Evolutionary conservation across 2,329 filamentous ascomycete species (phyloP), one percentile per base, ranked within the genome.

Genomic region (Venturia oleaginea): DNA sequence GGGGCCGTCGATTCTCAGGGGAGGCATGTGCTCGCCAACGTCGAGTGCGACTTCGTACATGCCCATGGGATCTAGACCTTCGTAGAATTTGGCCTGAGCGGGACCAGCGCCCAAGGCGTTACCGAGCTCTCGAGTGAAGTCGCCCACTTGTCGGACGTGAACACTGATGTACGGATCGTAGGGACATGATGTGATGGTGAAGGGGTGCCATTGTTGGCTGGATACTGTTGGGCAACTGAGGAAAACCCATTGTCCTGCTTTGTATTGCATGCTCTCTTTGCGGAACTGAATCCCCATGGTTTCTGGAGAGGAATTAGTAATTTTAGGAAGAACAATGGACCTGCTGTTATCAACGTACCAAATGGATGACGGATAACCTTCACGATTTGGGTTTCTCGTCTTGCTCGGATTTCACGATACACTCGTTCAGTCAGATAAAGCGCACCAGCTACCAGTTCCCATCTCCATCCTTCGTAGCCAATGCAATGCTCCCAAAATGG

Each of bases 1-100:
- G 0, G 94, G 94, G 0, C 94, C 94, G 68, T 99, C 94, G 69
- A 97, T 91, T 59, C 92, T 89, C 54, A 99, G 84, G 0, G 79
- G 79, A 4, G 94, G 94, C 92, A 97, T 97, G 72, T 89, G 84
- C 74, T 97, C 90, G 34, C 93, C 93, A 72, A 96, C 93, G 74
- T 93, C 87, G 4, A 97, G 85, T 19, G 93, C 94, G 37, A 99
- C 91, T 76, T 99, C 94, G 82, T 97, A 99, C 90, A 97, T 96
- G 62, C 92, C 93, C 80, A 91, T 89, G 0, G 91, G 92, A 71
- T 97, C 93, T 37, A 97, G 86, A 62, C 87, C 88, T 63, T 96
- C 91, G 75, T 96, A 94, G 55, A 97, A 85, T 78, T 95, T 93
- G 62, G 89, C 83, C 76, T 97, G 93, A 0, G 92, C 88, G 5